phyloP scores from a whole-genome alignment of 768 basidiomycete genomes.

The Kwoniella mangroviensis region DNA sequence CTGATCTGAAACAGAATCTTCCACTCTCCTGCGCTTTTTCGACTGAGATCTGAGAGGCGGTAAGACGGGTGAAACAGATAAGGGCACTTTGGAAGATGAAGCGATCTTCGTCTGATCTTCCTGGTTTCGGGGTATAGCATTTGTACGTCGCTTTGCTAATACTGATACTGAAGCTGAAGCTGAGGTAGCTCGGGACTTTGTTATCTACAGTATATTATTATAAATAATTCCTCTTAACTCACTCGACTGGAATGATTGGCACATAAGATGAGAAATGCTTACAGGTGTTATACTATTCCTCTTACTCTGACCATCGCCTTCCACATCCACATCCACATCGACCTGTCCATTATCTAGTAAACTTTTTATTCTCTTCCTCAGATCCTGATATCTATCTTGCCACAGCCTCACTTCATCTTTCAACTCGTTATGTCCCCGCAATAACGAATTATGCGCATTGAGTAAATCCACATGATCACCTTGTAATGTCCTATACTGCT shows the following conservation, averaged over 20 bases:
- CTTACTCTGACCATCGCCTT: conserved; percentile 1
- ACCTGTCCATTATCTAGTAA: conserved; percentile 12
- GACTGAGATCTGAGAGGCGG: conserved; percentile 18
- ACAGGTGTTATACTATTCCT: conserved; percentile 14
- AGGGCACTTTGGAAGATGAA: conserved; percentile 4
- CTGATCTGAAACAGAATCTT: conserved; percentile 16
- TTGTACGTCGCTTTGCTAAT: neutral
- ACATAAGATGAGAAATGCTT: neutral
- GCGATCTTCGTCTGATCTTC: neutral
- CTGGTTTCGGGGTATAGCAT: neutral
- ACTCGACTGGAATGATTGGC: too few relatives aligned
- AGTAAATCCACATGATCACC: conserved; percentile 15
- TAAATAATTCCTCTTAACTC: neutral
- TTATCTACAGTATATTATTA: neutral
- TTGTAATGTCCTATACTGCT: conserved; percentile 3
- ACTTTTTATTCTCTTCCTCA: conserved; percentile 13
- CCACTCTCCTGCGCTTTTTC: conserved; percentile 25
- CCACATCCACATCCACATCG: neutral
- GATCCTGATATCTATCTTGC: conserved; percentile 15
- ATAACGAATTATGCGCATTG: conserved; percentile 11
- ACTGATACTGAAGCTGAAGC: neutral
- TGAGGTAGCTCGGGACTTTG: neutral
- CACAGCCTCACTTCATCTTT: conserved; percentile 19
- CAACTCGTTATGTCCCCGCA: conserved; percentile 29
- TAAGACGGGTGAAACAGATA: conserved; percentile 16